Evolutionary conservation across 805 yeast genomes (phyloP).

Genomic region (Metschnikowia arizonensis): DNA sequence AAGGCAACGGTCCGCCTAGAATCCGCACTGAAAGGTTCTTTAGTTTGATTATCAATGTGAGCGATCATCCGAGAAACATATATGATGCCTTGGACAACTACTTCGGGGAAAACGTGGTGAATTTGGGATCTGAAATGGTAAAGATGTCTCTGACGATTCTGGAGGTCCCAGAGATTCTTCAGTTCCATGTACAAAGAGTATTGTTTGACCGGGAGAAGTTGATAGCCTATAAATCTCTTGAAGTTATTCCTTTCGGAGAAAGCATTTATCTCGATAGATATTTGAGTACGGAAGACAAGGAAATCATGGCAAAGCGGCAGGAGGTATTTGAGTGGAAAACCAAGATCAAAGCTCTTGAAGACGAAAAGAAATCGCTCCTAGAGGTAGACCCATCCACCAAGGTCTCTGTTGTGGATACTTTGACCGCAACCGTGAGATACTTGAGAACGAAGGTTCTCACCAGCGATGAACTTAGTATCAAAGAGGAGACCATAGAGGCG

Average conservation of each 20-base stretch:
- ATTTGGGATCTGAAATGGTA: conserved; percentile 67
- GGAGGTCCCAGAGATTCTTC: conserved; percentile 75
- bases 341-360: conserved; percentile 43
- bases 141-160: conserved; percentile 69
- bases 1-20: conserved; percentile 27
- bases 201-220: conserved; percentile 73
- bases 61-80: conserved; percentile 82
- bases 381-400: conserved; percentile 37
- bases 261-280: conserved; percentile 84
- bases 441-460: conserved; percentile 41
- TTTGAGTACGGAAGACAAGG: conserved; percentile 61
- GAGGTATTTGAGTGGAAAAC: conserved; percentile 63
- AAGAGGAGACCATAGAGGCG: conserved; percentile 44
- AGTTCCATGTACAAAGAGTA: conserved; percentile 91
- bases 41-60: conserved; percentile 78
- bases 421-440: conserved; percentile 55
- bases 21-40: conserved; percentile 64
- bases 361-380: conserved; percentile 40
- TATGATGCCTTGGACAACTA: conserved; percentile 88
- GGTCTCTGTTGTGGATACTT: conserved; percentile 35
- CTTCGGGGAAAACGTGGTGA: conserved; percentile 69
- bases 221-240: conserved; percentile 76
- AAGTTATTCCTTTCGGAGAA: conserved; percentile 77
- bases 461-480: conserved; percentile 34
- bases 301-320: conserved; percentile 47